phyloP scores from a whole-genome alignment of 345 rosid species.

The Populus pruinosa region DNA sequence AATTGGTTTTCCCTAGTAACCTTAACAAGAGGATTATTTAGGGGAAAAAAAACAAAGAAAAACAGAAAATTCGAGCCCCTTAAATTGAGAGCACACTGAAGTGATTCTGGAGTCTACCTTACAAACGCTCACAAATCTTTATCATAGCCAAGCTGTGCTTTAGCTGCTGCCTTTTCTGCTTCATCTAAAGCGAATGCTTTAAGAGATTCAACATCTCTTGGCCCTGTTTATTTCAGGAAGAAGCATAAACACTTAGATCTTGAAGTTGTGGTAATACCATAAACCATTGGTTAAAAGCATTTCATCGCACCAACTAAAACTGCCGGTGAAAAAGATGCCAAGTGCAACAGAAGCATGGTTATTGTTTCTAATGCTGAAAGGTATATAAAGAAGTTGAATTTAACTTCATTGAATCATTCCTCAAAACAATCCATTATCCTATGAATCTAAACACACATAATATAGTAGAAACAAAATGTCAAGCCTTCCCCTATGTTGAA shows the following conservation, averaged over 20 bases:
- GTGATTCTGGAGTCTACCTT: conserved; percentile 16
- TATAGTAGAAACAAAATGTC: neutral
- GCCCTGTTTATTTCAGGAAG: conserved; percentile 39
- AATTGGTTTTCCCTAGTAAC: neutral
- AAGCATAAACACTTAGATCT: neutral
- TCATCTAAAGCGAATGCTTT: conserved; percentile 70
- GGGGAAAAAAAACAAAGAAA: neutral
- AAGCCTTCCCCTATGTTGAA: neutral
- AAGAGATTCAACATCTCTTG: conserved; percentile 71
- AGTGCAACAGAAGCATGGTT: neutral
- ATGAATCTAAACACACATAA: neutral
- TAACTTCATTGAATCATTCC: neutral
- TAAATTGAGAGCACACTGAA: neutral
- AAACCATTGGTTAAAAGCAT: neutral
- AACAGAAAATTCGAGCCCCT: neutral
- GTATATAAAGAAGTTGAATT: neutral
- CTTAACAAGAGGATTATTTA: too few species aligned
- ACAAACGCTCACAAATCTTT: conserved; percentile 48
- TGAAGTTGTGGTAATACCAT: neutral
- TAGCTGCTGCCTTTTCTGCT: conserved; percentile 81
- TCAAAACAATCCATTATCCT: neutral
- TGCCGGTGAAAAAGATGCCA: neutral
- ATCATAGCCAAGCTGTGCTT: conserved; percentile 55
- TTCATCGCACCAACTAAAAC: neutral
- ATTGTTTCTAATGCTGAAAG: neutral